Conservation (phyloP, 805 yeast species). For the Kuraishia ogatae region DNA sequence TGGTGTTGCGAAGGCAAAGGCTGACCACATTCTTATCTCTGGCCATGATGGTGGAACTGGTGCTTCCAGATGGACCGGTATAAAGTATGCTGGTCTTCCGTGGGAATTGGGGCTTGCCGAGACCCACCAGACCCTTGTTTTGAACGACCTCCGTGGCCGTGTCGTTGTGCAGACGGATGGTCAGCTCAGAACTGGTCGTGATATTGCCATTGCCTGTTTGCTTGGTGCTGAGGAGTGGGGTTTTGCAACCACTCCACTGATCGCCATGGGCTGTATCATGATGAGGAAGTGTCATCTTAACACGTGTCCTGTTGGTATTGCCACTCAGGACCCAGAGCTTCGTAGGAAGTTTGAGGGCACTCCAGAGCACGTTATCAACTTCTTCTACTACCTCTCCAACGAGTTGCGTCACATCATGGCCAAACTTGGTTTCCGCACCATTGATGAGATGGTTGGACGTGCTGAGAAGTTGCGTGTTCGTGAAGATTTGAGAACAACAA, state of each 20-base stretch:
- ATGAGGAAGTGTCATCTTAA: conserved; percentile 91
- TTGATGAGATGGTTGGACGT: conserved; percentile 97
- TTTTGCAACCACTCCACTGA: conserved; percentile 93
- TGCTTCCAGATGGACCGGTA: conserved; percentile 97
- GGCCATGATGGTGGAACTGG: conserved; percentile 99
- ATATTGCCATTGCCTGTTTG: conserved; percentile 91
- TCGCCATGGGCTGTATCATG: conserved; percentile 96
- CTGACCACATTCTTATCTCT: conserved; percentile 90
- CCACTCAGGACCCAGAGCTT: conserved; percentile 93
- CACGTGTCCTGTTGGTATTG: conserved; percentile 97
- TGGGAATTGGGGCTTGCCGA: conserved; percentile 99
- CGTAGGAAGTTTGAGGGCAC: conserved; percentile 92
- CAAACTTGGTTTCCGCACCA: conserved; percentile 85
- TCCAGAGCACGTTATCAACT: conserved; percentile 97
- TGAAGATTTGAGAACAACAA: conserved; percentile 77
- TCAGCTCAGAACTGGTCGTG: conserved; percentile 94
- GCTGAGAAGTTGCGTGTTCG: conserved; percentile 84
- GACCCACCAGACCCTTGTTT: conserved; percentile 93
- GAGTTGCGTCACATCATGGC: conserved; percentile 94
- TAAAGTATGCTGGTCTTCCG: conserved; percentile 94
- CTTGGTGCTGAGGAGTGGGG: conserved; percentile 99
- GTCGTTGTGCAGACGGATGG: conserved; percentile 98
- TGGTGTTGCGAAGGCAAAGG: conserved; percentile 98
- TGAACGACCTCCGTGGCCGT: conserved; percentile 93
- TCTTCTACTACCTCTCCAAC: conserved; percentile 89